Base-by-base conservation (phyloP, 768 basidiomycete species). In the Lentinula edodes region DNA sequence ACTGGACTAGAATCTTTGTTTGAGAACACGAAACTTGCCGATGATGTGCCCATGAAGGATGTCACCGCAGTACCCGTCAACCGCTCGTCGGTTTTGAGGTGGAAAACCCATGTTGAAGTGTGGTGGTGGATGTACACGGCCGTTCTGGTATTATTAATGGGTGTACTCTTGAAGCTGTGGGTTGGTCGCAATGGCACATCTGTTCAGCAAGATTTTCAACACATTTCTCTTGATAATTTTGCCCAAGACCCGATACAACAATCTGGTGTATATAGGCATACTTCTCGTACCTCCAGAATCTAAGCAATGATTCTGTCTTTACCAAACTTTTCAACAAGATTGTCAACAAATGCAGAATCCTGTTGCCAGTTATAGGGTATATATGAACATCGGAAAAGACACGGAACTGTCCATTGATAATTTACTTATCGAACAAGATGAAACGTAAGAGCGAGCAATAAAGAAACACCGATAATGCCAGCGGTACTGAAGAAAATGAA, bases 1-100 rank as follows among this genome's bases (percentile, higher is more conserved):
- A 92, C 90, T 0, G 90, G 90, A 13, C 77, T 92, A 7, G 90
- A 92, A 71, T 77, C 79, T 41, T 72, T 92, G 15, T 87, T 91
- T 63, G 85, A 85, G 61, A 77, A 75, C 63, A 85, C 88, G 10
- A 80, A 77, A 54, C 73, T 88, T 7, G 75, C 74, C 23, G 85
- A 88, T 57, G 84, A 85, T 56, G 62, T 69, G 23, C 58, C 67
- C 15, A 66, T 72, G 67, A 52, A 41, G 16, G 66, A 70, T 52
- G 67, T 52, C 9, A 59, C 67, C 10, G 23, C 16, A 36, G 13
- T 28, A 32, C 20, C 36, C 23, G n/a, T 6, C 6, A 38, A n/a
- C 5, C 34, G 20, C 9, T 8, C 23, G 5, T n/a, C 20, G 8
- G 13, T 10, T 48, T 63, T 38, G 12, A 41, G 34, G 12, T 61